Conservation (phyloP, 768 basidiomycete genomes). For the Fomitopsis pulvina region DNA sequence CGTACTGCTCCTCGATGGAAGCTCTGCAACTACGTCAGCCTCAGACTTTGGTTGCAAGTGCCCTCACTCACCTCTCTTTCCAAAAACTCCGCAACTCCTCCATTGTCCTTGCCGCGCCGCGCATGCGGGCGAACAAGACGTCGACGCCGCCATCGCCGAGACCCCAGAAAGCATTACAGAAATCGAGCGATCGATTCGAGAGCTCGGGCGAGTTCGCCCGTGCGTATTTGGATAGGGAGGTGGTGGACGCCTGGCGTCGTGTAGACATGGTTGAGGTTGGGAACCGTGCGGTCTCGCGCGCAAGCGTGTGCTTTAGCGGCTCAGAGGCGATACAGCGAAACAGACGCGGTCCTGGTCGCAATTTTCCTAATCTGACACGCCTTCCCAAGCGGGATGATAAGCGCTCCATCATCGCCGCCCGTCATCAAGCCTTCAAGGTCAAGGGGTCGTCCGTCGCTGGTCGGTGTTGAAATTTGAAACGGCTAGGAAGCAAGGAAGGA, state of each 20-base stretch:
- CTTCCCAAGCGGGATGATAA: too few relatives aligned
- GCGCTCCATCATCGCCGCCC: too few relatives aligned
- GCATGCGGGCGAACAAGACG: constrained; percentile 84
- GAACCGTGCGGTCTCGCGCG: neutral
- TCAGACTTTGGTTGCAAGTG: neutral
- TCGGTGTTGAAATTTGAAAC: too few relatives aligned
- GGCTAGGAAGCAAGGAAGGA: too few relatives aligned
- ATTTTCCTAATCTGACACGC: neutral
- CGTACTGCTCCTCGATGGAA: constrained; percentile 91
- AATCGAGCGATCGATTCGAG: constrained; percentile 58
- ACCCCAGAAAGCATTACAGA: constrained; percentile 98
- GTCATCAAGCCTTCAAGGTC: too few relatives aligned
- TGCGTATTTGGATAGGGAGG: constrained; percentile 69
- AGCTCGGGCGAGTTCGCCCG: constrained; percentile 47
- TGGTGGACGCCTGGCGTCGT: constrained; percentile 74
- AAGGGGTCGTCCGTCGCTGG: too few relatives aligned
- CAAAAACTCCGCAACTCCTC: constrained; percentile 86
- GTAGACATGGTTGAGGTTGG: constrained; percentile 46
- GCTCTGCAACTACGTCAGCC: constrained; percentile 42
- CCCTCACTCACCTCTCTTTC: constrained; percentile 80
- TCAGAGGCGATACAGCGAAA: neutral
- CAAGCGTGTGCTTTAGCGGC: neutral
- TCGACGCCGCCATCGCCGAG: constrained; percentile 81
- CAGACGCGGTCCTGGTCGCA: neutral
- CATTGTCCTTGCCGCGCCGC: constrained; percentile 77